Conservation (phyloP, 2,329 filamentous ascomycete species). For the Lasiodiplodia gonubiensis region DNA sequence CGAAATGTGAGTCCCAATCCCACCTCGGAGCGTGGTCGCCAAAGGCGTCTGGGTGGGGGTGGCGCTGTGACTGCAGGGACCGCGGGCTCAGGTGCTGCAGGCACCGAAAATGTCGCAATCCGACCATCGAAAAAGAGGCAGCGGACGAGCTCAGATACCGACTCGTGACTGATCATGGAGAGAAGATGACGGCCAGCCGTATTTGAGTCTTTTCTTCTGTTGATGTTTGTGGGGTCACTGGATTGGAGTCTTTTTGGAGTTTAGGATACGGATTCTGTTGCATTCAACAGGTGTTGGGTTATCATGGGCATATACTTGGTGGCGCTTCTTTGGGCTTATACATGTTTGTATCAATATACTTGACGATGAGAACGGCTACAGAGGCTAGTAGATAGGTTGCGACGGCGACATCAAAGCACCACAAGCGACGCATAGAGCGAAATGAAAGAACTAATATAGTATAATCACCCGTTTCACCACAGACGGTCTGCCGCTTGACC, state of each 20-base stretch:
- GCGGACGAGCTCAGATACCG: background rate
- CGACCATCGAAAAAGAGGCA: conserved; percentile 6
- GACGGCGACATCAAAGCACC: too few relatives aligned
- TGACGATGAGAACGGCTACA: too few relatives aligned
- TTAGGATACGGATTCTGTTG: background rate
- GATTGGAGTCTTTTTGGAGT: background rate
- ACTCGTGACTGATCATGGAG: background rate
- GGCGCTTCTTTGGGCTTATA: too few relatives aligned
- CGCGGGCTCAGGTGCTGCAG: background rate
- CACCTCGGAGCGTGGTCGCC: background rate
- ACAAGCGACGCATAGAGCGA: too few relatives aligned
- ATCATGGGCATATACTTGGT: background rate
- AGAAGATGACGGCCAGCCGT: background rate
- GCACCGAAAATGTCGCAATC: conserved; percentile 1
- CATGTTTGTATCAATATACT: too few relatives aligned
- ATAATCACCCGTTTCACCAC: too few relatives aligned
- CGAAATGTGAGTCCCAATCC: conserved; percentile 18
- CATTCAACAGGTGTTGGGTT: background rate
- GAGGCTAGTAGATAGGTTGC: too few relatives aligned
- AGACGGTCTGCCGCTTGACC: too few relatives aligned
- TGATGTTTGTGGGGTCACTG: background rate
- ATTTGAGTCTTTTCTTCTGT: background rate
- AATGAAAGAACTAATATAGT: too few relatives aligned
- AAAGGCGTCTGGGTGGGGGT: conserved; percentile 5
- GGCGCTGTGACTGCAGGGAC: background rate